Percentiles rank a stretch among this genome's conserved stretches.
Conservation (phyloP, 1,139 yeast genomes). For the Geotrichum candidum region DNA sequence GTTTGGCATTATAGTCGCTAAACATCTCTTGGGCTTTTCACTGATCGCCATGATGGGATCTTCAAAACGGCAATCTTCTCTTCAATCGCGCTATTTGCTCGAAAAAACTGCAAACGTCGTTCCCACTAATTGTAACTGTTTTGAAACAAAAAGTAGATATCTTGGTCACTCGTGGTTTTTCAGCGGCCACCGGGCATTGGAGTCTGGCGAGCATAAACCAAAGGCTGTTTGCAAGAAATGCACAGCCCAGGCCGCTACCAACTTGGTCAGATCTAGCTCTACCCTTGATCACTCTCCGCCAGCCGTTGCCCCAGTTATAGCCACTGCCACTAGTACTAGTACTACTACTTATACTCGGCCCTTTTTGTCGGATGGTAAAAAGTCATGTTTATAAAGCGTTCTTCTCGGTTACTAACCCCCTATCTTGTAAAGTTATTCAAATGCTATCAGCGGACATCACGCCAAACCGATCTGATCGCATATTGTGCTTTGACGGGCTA, state of each 20-base stretch:
- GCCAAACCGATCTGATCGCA: slow-evolving; percentile 12
- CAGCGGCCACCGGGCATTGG: background rate
- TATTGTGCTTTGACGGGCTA: slow-evolving; percentile 37
- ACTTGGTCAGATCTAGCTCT: background rate
- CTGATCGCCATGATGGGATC: slow-evolving; percentile 1
- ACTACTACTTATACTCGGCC: slow-evolving; percentile 6
- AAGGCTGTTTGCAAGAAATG: slow-evolving; percentile 6
- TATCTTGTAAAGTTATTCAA: slow-evolving; percentile 1
- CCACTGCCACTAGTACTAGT: background rate
- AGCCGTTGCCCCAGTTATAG: background rate
- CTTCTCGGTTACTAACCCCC: background rate
- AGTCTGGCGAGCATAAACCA: background rate
- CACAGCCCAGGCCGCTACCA: background rate
- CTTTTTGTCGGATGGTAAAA: slow-evolving; percentile 10
- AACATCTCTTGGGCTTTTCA: background rate
- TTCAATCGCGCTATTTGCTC: slow-evolving; percentile 11
- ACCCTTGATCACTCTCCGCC: background rate
- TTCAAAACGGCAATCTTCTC: slow-evolving; percentile 14
- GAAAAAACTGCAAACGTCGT: slow-evolving; percentile 13
- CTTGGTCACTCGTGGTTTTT: slow-evolving; percentile 9
- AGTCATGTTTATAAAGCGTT: background rate
- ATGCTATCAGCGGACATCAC: slow-evolving; percentile 8
- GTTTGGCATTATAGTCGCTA: background rate
- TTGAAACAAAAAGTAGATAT: background rate
- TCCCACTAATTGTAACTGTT: slow-evolving; percentile 8